Base-by-base conservation (phyloP, 2,329 filamentous ascomycete genomes). In the Aspergillus texensis region DNA sequence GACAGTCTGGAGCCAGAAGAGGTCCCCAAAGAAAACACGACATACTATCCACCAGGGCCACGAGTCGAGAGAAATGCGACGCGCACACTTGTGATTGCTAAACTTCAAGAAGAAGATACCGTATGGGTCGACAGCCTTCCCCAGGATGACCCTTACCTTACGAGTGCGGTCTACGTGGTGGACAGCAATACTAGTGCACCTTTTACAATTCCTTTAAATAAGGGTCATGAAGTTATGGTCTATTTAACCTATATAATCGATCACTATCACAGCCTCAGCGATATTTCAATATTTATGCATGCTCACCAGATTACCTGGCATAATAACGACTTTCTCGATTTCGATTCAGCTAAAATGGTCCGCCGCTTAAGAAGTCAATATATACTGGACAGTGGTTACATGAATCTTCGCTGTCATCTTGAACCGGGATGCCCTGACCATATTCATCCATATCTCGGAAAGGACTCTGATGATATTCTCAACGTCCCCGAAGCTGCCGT, bases 201-300 rank as follows among this genome's bases (percentile, higher is more conserved):
- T 48, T 65, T 81, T 46, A 80, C 80, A 63, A 73, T 82, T 0
- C 80, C 81, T 10, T 78, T 77, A 64, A 84, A 85, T 62, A 83
- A 84, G 67, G 84, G 84, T 57, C 79, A 81, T 66, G 84, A 86
- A 70, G 82, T 82, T 10, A 84, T 85, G 78, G 78, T 75, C 6
- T 86, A 86, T 71, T 78, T 86, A n/a, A 82, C 81, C 39, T 86
- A 84, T 71, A 82, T 86, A 58, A 85, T 86, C 69, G 82, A 86
- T 61, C 77, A 85, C 70, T 86, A 86, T 71, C 71, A 83, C 48
- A 71, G 78, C 24, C 80, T 86, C 12, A 78, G 82, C 12, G 83
- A 85, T 68, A 79, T 82, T 6, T 73, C 79, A 54, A 72, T 85
- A 57, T 86, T 86, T 74, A 79, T 82, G 70, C 84, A 85, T 71